A percentile compares a stretch with the other conserved stretches of the same genome.
Conservation (phyloP, 2,329 filamentous ascomycete species). For the Westerdykella sp. region DNA sequence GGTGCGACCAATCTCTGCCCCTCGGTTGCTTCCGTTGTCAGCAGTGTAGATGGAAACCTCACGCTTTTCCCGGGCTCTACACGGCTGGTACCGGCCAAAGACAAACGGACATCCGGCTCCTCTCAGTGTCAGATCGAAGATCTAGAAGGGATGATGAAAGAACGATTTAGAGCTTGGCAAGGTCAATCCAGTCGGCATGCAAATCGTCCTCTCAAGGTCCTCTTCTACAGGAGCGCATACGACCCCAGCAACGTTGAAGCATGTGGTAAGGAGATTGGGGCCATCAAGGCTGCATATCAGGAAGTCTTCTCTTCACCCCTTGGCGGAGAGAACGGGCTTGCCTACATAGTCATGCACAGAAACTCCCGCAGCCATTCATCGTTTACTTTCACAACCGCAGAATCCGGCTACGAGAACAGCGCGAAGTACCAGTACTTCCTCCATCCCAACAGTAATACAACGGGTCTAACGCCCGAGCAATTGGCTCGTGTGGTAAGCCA, state of each 20-base stretch:
- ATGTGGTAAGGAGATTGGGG: background rate
- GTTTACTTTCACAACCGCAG: too few species aligned
- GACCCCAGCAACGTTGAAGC: too few species aligned
- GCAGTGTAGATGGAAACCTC: background rate
- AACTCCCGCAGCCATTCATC: too few species aligned
- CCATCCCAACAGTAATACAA: too few species aligned
- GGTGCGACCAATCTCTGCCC: conserved; percentile 2
- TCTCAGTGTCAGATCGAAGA: background rate
- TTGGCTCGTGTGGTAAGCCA: too few species aligned
- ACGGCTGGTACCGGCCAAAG: background rate
- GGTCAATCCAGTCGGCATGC: too few species aligned
- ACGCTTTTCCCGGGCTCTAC: background rate
- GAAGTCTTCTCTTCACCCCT: too few species aligned
- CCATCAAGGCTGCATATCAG: background rate
- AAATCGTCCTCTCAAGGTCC: background rate
- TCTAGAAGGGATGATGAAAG: conserved; percentile 2
- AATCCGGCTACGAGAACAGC: background rate
- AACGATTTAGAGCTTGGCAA: background rate
- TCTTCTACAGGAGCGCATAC: conserved; percentile 1
- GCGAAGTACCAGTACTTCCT: conserved; percentile 1
- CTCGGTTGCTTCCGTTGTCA: conserved; percentile 4
- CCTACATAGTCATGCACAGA: too few species aligned
- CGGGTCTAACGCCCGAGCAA: too few species aligned
- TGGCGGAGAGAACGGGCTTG: too few species aligned
- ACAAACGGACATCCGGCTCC: background rate